A percentile compares a stretch with the other conserved stretches of the same genome.
phyloP scores from a whole-genome alignment of 495 filamentous ascomycete species.

The Daldinia grandis region DNA sequence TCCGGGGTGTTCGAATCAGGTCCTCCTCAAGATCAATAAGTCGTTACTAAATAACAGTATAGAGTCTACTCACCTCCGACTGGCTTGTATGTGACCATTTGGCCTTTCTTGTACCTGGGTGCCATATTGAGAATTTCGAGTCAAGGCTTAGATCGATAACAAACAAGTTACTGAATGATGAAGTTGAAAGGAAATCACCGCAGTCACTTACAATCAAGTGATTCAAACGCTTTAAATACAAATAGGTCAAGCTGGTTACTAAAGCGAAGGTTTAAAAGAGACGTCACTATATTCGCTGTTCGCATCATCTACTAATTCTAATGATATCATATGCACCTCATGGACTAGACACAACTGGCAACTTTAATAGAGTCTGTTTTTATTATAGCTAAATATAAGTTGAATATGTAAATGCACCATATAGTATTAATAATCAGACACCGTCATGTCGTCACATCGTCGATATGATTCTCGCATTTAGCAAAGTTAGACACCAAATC shows the following conservation, averaged over 20 bases:
- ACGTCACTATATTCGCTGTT: slow-evolving; percentile 26
- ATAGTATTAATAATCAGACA: not conserved
- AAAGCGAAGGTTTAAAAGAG: slow-evolving; percentile 17
- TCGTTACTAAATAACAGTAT: not conserved
- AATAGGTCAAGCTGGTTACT: not conserved
- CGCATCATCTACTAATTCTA: slow-evolving; percentile 24
- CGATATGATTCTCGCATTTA: not conserved
- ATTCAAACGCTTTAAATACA: slow-evolving; percentile 20
- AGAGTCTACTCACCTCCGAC: slow-evolving; percentile 41
- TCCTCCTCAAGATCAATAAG: slow-evolving; percentile 34
- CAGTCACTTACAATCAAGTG: not conserved
- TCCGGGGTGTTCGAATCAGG: slow-evolving; percentile 52
- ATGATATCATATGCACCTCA: slow-evolving; percentile 32
- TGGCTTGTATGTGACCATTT: slow-evolving; percentile 50
- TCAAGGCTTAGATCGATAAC: not conserved
- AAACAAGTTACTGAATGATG: not conserved
- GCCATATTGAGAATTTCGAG: slow-evolving; percentile 17
- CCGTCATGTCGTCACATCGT: slow-evolving; percentile 24
- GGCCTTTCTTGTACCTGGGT: slow-evolving; percentile 40
- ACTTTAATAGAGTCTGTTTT: not conserved
- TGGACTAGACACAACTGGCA: slow-evolving; percentile 1
- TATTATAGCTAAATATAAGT: not conserved
- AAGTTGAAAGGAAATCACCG: too few species aligned
- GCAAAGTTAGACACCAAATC: not conserved
- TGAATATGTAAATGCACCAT: slow-evolving; percentile 7